Evolutionary conservation across 371 early-diverging fungal genomes (phyloP), one percentile per base, ranked within the genome.

Genomic region (Lichtheimia hyalospora): DNA sequence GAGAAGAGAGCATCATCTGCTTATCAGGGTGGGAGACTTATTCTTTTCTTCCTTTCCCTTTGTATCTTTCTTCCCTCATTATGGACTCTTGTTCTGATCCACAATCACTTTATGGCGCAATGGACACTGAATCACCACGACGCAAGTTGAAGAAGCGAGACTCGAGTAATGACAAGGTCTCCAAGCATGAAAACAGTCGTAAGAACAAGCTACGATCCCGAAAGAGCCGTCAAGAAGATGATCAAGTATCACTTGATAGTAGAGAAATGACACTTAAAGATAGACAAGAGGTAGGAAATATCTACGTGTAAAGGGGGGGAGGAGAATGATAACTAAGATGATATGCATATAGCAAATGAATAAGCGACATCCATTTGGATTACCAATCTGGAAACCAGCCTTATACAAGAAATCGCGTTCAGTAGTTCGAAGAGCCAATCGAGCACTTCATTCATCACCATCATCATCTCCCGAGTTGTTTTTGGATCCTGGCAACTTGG

Each of bases 361-460:
- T 70, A 85, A 75, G 28, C 79, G 81, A 21, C 96, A 96, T 77
- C 96, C 96, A n/a, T 98, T 98, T 67, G 98, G 98, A 54, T 66
- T 97, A 53, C 92, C 92, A 10, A 78, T 97, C 14, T 98, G 98
- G 98, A 98, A 98, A 73, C 95, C 96, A 16, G 96, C 97, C 10
- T 83, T 98, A 28, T 98, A 97, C 83, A 94, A 95, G 67, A 98
- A 98, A 67, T 83, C 88, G 12, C 90, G 98, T 23, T 89, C 91
- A 14, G 92, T 97, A 43, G 89, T 89, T 16, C 85, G 87, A 6
- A 83, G 84, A 24, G 93, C 92, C 51, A 88, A 93, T 59, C 76
- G 84, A 18, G 95, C 93, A 3, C 74, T 98, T 49, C 97, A 96
- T 64, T 86, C 91, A 4, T 84, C 82, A 44, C 93, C 93, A 3